These are phyloP conservation scores for Coniosporium apollinis DNA, from an alignment of 495 filamentous ascomycete genomes.

Conservation along the genomic window DNA sequence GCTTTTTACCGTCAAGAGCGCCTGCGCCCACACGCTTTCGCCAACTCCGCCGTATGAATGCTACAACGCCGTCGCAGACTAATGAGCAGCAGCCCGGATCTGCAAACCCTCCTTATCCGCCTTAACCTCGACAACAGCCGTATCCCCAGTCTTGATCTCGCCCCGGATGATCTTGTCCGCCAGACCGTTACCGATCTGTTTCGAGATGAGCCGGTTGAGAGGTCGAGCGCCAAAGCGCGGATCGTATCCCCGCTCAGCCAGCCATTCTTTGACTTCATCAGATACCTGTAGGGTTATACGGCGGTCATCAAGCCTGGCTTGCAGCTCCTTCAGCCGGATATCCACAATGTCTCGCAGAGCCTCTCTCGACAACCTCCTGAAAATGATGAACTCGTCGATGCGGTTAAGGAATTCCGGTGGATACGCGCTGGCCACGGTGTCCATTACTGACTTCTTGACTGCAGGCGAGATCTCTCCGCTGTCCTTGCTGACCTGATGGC, in stretches of 20 bases:
- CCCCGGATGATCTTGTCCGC: constrained; percentile 87
- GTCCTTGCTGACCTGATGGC: constrained; percentile 36
- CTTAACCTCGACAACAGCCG: constrained; percentile 48
- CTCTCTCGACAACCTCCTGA: constrained; percentile 59
- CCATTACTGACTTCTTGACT: constrained; percentile 66
- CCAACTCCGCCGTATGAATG: no score
- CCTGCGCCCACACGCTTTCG: no score
- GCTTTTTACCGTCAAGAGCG: no score
- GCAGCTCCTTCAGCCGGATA: constrained; percentile 74
- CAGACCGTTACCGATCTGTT: constrained; percentile 70
- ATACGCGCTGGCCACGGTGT: constrained; percentile 64
- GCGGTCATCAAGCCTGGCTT: constrained; percentile 66
- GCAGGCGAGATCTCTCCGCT: constrained; percentile 42
- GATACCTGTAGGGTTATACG: constrained; percentile 62
- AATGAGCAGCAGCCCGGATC: no score
- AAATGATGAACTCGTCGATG: constrained; percentile 93
- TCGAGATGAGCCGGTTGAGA: constrained; percentile 77
- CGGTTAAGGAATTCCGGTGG: constrained; percentile 92
- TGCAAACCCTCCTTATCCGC: constrained; percentile 33
- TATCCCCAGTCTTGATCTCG: constrained; percentile 56
- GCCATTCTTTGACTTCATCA: constrained; percentile 61
- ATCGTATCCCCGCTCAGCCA: constrained; percentile 78
- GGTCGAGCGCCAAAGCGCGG: constrained; percentile 85
- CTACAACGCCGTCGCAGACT: no score
- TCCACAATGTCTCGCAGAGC: constrained; percentile 88